phyloP scores from a whole-genome alignment of 179 eudicot species.

The Drosera spatulata region DNA sequence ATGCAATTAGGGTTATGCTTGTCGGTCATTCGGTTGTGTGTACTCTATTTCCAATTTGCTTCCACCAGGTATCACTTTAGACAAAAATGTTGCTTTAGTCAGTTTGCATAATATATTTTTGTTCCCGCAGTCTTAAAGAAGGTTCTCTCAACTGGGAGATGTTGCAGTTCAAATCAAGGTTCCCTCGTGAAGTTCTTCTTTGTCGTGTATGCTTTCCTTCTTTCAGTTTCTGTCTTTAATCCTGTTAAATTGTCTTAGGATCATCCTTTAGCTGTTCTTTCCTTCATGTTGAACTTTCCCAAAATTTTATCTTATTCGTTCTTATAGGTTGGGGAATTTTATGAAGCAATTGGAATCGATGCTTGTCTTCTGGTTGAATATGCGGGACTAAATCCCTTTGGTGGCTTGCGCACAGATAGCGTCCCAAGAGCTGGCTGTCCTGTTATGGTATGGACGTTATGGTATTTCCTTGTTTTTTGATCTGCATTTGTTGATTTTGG shows the following conservation, averaged over 20 bases:
- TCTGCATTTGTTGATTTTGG: not conserved
- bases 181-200: slow-evolving; percentile 93
- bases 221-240: slow-evolving; percentile 1
- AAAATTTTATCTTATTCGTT: not conserved
- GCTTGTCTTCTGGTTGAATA: slow-evolving; percentile 96
- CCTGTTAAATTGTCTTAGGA: slow-evolving; percentile 2
- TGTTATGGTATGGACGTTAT: slow-evolving; percentile 57
- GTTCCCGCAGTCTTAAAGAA: slow-evolving; percentile 72
- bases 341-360: slow-evolving; percentile 21
- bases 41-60: too few relatives aligned
- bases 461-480: not conserved
- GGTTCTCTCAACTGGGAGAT: slow-evolving; percentile 93
- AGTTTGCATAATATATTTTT: not conserved
- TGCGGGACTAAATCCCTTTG: slow-evolving; percentile 97
- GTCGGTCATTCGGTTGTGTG: too few relatives aligned
- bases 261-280: not conserved
- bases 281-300: not conserved
- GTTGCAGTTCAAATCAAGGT: slow-evolving; percentile 85
- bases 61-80: too few relatives aligned
- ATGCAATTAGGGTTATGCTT: too few relatives aligned
- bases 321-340: slow-evolving; percentile 86
- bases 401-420: slow-evolving; percentile 93
- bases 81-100: too few relatives aligned
- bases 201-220: slow-evolving; percentile 64
- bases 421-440: slow-evolving; percentile 98